These are phyloP conservation scores for Rhododendron ovatum DNA, from an alignment of 148 eudicot species.

Conservation along the genomic window DNA sequence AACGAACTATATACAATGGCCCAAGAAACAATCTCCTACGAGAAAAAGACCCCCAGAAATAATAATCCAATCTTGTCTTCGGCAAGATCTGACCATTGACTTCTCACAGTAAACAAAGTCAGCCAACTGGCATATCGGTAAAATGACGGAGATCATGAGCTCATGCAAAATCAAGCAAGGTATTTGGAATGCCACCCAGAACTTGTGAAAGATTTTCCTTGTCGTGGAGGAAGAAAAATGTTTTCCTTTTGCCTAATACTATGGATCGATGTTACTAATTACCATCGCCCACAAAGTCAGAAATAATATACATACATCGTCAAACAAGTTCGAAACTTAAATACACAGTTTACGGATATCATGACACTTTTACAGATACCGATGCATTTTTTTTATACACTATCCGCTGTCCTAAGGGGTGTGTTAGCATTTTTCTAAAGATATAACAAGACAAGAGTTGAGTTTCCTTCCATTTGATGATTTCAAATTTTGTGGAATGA, in stretches of 20 bases:
- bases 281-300: not conserved
- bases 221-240: not conserved
- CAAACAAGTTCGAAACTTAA: not conserved
- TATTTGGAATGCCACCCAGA: not conserved
- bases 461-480: not conserved
- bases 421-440: not conserved
- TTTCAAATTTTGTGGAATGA: not conserved
- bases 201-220: not conserved
- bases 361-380: not conserved
- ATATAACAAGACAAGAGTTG: not conserved
- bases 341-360: not conserved
- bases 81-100: not conserved
- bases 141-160: not conserved
- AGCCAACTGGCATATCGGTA: not conserved
- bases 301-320: not conserved
- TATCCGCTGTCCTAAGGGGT: not conserved
- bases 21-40: not conserved
- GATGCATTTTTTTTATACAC: too few relatives aligned
- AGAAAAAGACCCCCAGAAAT: not conserved
- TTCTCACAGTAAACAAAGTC: not conserved
- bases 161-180: not conserved
- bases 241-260: not conserved
- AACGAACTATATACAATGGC: not conserved
- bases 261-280: too few relatives aligned
- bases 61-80: not conserved